phyloP scores from a whole-genome alignment of 2,329 filamentous ascomycete species.

The Hypoxylon sp. region DNA sequence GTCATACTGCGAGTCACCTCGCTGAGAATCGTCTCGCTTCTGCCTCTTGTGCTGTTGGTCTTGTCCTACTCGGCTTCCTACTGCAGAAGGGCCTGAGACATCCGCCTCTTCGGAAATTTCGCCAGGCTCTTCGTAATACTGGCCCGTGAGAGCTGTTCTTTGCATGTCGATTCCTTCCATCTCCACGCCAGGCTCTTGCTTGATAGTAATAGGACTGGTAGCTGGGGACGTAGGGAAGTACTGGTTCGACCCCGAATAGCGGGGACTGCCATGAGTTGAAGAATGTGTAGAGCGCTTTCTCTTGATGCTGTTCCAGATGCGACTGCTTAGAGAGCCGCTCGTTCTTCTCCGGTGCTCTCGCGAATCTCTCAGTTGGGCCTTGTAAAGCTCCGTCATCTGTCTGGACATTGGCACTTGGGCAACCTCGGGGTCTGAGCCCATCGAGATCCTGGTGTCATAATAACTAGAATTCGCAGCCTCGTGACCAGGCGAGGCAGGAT shows the following conservation, averaged over 20 bases:
- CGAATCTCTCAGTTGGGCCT: conserved; percentile 43
- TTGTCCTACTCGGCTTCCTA: conserved; percentile 19
- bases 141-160: conserved; percentile 11
- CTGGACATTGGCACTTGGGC: conserved; percentile 38
- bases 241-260: conserved; percentile 35
- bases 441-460: conserved; percentile 46
- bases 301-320: conserved; percentile 42
- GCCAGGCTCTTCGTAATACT: conserved; percentile 42
- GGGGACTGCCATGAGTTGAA: conserved; percentile 36
- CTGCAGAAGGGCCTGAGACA: conserved; percentile 8
- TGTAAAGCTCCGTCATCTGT: conserved; percentile 46
- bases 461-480: conserved; percentile 46
- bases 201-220: conserved; percentile 31
- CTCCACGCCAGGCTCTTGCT: conserved; percentile 35
- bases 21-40: conserved; percentile 32
- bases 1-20: conserved; percentile 37
- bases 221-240: conserved; percentile 34
- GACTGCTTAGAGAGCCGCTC: conserved; percentile 42
- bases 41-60: conserved; percentile 34
- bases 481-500: conserved; percentile 34
- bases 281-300: conserved; percentile 44
- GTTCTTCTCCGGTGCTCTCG: conserved; percentile 42
- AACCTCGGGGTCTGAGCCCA: conserved; percentile 44
- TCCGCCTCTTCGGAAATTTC: conserved; percentile 33
- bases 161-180: conserved; percentile 20